Evolutionary conservation across 1,284 basidiomycete species (phyloP).

Genomic region (Ceratobasidium sp.): DNA sequence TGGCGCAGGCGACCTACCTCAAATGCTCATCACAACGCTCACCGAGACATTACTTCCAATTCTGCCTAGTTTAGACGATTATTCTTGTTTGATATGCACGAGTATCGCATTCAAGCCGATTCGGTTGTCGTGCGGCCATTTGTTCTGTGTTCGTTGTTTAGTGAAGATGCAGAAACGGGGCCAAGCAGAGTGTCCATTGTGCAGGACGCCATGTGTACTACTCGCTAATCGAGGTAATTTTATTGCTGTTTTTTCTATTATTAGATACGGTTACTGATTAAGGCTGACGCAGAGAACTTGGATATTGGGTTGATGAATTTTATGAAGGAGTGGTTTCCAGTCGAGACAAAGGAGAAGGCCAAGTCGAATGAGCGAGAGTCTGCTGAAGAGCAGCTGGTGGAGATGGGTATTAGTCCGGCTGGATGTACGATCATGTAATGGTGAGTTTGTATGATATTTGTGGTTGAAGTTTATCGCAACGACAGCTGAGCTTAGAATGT

Average conservation of each 20-base stretch:
- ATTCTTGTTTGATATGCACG: slow-evolving; percentile 81
- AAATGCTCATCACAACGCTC: slow-evolving; percentile 86
- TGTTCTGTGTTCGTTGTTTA: slow-evolving; percentile 90
- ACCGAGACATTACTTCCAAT: slow-evolving; percentile 88
- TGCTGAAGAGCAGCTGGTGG: slow-evolving; percentile 75
- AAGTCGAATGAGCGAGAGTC: slow-evolving; percentile 84
- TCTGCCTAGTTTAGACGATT: slow-evolving; percentile 86
- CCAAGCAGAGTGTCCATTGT: slow-evolving; percentile 87
- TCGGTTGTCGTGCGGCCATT: slow-evolving; percentile 83
- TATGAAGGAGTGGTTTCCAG: slow-evolving; percentile 93
- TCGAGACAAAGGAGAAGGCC: slow-evolving; percentile 83
- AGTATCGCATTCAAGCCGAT: slow-evolving; percentile 91
- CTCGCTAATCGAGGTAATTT: slow-evolving; percentile 78
- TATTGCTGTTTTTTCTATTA: slow-evolving; percentile 11
- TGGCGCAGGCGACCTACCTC: slow-evolving; percentile 71
- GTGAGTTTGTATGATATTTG: neutral
- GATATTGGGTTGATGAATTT: slow-evolving; percentile 86
- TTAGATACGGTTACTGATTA: slow-evolving; percentile 9
- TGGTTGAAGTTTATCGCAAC: neutral
- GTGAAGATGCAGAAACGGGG: slow-evolving; percentile 94
- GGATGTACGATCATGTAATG: slow-evolving; percentile 24
- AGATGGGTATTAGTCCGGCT: slow-evolving; percentile 62
- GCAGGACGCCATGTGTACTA: slow-evolving; percentile 81
- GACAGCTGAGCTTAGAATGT: too few species aligned
- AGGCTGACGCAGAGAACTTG: slow-evolving; percentile 72